Evolutionary conservation across 768 basidiomycete species (phyloP).

Genomic region (Lactarius deliciosus): DNA sequence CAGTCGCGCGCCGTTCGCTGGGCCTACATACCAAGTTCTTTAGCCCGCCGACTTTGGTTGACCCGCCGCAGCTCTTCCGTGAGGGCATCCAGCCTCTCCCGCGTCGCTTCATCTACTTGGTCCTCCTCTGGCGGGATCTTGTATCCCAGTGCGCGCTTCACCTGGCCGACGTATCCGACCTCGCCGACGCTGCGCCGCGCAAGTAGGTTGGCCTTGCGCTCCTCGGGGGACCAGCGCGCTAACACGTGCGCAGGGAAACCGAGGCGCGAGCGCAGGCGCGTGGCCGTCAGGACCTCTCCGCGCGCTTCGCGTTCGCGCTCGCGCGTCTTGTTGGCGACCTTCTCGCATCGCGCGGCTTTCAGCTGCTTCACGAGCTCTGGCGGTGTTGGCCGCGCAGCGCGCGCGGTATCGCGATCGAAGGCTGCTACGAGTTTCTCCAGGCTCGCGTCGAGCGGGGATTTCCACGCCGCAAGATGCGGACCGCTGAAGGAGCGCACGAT

Average conservation of each 20-base stretch:
- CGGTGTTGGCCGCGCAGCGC: conserved; percentile 46
- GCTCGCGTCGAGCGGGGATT: conserved; percentile 38
- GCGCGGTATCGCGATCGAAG: conserved; percentile 43
- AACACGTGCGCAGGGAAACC: conserved; percentile 67
- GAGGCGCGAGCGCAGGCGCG: conserved; percentile 47
- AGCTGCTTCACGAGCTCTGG: conserved; percentile 50
- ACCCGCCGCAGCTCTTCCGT: conserved; percentile 35
- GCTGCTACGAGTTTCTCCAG: conserved; percentile 37
- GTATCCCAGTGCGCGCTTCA: conserved; percentile 57
- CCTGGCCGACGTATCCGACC: conserved; percentile 67
- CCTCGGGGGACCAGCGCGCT: conserved; percentile 48
- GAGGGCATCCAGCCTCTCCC: conserved; percentile 34
- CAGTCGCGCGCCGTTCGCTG: background rate
- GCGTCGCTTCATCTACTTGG: conserved; percentile 34
- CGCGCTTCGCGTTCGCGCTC: conserved; percentile 58
- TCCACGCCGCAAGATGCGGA: conserved; percentile 34
- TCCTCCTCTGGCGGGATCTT: conserved; percentile 43
- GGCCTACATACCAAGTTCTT: background rate
- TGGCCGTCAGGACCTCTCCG: conserved; percentile 57
- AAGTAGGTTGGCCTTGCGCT: conserved; percentile 50
- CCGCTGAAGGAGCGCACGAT: conserved; percentile 31
- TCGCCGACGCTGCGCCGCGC: conserved; percentile 53
- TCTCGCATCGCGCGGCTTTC: conserved; percentile 57
- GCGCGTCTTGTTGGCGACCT: conserved; percentile 62
- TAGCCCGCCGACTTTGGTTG: conserved; percentile 32